Evolutionary conservation across 352 stramenopile genomes (phyloP), one percentile per base, ranked within the genome.

Genomic region (Pythium chondricola): DNA sequence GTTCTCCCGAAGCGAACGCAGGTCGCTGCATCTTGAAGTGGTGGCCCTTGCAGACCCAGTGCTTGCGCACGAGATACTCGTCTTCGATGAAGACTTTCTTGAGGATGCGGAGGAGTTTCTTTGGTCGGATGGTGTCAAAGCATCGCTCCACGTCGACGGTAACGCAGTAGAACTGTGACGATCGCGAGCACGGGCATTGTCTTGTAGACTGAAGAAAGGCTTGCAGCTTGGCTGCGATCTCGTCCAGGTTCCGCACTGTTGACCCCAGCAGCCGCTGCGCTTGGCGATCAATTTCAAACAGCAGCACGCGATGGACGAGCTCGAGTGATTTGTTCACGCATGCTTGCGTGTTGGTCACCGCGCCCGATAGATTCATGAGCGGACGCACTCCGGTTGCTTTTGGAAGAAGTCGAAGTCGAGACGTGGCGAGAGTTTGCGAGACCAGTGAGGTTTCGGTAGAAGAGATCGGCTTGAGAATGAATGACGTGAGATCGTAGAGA

Each of bases 71-170:
- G 9, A 92, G 51, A 24, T 92, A 92, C 40, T 86, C 70, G 2
- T 89, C 73, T 63, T 92, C 73, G 36, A 48, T 45, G 3, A 92
- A 48, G 2, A 71, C 52, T 37, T 78, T 78, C 26, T 86, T 86
- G 7, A 92, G 48, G 10, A 88, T 60, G 14, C 75, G 63, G 25
- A 83, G 76, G 2, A 92, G 61, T 50, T 83, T 86, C 3, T 54
- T 60, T 4, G 74, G 70, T 6, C 69, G 72, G 43, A 92, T 90
- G 1, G 74, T 90, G 60, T 92, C 81, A 43, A 92, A 92, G 31
- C 81, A 92, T 2, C 76, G 65, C 36, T 88, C 78, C n/a, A 90
- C 74, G 25, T 92, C 81, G 7, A 92, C 71, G 6, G 67, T 69
- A 6, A 87, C 74, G 35, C 70, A 82, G 36, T 85, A 88, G 18